Base-by-base conservation (phyloP, 139 green algal species). In the Helicosporidium sp. region DNA sequence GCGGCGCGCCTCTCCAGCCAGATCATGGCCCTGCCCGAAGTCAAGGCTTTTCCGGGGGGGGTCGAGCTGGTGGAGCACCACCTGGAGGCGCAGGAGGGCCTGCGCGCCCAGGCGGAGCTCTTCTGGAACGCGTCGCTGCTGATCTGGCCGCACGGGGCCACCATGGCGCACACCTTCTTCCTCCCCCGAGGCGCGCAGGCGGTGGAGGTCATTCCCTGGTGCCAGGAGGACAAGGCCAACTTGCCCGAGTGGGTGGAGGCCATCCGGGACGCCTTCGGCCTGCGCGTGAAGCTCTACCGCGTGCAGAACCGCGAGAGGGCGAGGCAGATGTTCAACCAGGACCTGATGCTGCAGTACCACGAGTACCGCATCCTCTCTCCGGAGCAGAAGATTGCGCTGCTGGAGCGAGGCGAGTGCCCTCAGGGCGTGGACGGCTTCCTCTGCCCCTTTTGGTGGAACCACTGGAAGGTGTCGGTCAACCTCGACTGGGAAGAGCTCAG, bases 381-480 rank as follows among this genome's bases (percentile, higher is more conserved):
- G 15, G 39, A 45, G 10, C 39, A 54, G 16, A 54, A 54, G 25
- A 25, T 54, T 17, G 48, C 48, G 28, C 25, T 54, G 48, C 39
- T 54, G 24, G 48, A 54, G 39, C 37, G 27, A 6, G 48, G 48
- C 23, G 48, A 43, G 37, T 54, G 48, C 27, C 48, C 48, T 36
- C 6, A 27, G 6, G 48, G 48, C 15, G 24, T 54, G 23, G 27
- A 43, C 24, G 39, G 10, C 23, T 54, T 54, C 39, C 22, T 37
- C 23, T 54, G 48, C 48, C 48, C 48, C 39, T 54, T 54, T 17
- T 54, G 48, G 48, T 54, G 48, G 48, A 43, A 54, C 48, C 48
- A 54, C 25, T 54, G 48, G 48, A 54, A 54, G 25, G 43, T 54
- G 22, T 54, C 48, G 23, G 16, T 54, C 10, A 36, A 49, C 26